phyloP scores from a whole-genome alignment of 192 early-diverging fungal genomes.

The Rhizophagus clarus region DNA sequence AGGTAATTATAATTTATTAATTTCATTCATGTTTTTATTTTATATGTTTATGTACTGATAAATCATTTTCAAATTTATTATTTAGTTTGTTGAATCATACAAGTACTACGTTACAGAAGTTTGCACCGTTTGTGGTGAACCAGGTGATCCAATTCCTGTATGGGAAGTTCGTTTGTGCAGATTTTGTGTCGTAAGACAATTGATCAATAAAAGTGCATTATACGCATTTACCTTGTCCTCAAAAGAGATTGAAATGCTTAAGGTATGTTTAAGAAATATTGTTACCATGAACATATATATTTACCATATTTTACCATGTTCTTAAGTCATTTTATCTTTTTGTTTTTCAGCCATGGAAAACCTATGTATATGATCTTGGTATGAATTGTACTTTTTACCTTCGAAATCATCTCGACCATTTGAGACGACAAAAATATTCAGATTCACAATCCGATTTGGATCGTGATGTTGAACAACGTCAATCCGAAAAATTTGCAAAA shows the following conservation, averaged over 20 bases:
- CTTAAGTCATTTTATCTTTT: too few species aligned
- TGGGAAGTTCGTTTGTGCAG: conserved; percentile 32
- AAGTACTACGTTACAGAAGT: conserved; percentile 32
- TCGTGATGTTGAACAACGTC: conserved; percentile 20
- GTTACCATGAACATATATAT: neutral
- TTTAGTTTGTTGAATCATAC: conserved; percentile 32
- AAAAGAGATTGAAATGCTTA: conserved; percentile 29
- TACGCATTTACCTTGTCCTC: conserved; percentile 9
- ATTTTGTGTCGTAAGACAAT: conserved; percentile 30
- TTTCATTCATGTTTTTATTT: neutral
- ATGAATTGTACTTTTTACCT: conserved; percentile 33
- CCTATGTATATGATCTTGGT: conserved; percentile 31
- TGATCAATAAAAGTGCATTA: conserved; percentile 31
- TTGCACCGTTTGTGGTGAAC: conserved; percentile 27
- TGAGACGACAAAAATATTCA: conserved; percentile 27
- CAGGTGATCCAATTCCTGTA: conserved; percentile 31
- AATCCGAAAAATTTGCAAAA: conserved; percentile 15
- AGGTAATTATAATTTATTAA: conserved; percentile 4
- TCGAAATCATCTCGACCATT: conserved; percentile 25
- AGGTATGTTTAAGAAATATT: conserved; percentile 1
- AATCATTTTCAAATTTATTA: neutral
- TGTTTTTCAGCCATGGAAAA: conserved; percentile 21
- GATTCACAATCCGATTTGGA: conserved; percentile 10
- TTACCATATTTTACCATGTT: too few species aligned
- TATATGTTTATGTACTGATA: neutral